Percentiles rank a stretch among this genome's conserved stretches.
phyloP scores from a whole-genome alignment of 139 green algal genomes.

The Picochlorum sp. region DNA sequence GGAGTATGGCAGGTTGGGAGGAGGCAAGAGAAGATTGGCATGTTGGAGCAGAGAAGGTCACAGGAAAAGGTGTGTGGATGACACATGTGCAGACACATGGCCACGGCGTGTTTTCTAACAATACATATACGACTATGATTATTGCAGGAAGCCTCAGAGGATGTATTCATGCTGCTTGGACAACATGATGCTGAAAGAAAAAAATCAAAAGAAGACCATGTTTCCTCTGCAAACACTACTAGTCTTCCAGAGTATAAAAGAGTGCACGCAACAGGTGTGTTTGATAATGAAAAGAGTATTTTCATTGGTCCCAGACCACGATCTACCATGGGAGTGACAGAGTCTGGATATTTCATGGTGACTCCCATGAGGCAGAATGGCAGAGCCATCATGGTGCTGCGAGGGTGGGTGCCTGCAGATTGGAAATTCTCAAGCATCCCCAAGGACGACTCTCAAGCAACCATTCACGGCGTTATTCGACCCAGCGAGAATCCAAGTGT shows the following conservation, averaged over 20 bases:
- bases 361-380: slow-evolving; percentile 45
- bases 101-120: no score
- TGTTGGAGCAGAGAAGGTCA: slow-evolving; percentile 28
- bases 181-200: no score
- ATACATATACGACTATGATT: neutral
- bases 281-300: slow-evolving; percentile 42
- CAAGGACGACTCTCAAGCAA: slow-evolving; percentile 12
- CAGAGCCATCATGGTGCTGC: slow-evolving; percentile 51
- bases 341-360: slow-evolving; percentile 48
- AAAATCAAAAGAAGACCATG: no score
- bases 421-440: slow-evolving; percentile 35
- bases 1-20: slow-evolving; percentile 52
- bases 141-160: neutral
- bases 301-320: slow-evolving; percentile 59
- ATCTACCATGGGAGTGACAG: slow-evolving; percentile 22
- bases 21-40: slow-evolving; percentile 39
- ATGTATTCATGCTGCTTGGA: no score
- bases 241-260: slow-evolving; percentile 32
- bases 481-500: slow-evolving; percentile 47
- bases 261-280: slow-evolving; percentile 34
- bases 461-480: slow-evolving; percentile 50
- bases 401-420: slow-evolving; percentile 61
- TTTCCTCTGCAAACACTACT: no score
- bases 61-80: slow-evolving; percentile 22
- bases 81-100: no score